Conservation (phyloP, 208 protist species). For the Acanthamoeba royreba region DNA sequence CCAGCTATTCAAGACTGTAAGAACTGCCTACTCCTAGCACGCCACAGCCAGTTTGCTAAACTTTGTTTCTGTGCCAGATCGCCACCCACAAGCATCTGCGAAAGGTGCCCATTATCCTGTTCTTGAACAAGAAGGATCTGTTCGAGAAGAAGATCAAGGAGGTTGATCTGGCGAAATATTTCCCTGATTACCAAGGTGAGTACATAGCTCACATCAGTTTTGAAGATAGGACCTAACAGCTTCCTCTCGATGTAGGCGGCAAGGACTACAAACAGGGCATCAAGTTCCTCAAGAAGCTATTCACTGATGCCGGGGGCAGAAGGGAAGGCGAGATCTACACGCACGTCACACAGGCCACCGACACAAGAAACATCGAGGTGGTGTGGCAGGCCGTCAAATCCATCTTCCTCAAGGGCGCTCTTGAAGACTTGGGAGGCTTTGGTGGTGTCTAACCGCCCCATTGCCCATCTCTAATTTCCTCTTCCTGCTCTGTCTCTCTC, state of each 20-base stretch:
- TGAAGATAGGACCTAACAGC: background rate
- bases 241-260: conserved; percentile 33
- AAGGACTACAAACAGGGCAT: conserved; percentile 59
- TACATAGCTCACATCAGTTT: background rate
- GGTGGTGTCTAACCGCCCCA: too few species aligned
- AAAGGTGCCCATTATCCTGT: conserved; percentile 79
- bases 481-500: too few species aligned
- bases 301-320: conserved; percentile 58
- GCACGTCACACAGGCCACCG: conserved; percentile 80
- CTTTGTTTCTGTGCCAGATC: conserved; percentile 49
- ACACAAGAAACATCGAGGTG: conserved; percentile 81
- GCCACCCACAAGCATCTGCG: conserved; percentile 71
- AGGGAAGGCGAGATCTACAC: conserved; percentile 69
- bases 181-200: conserved; percentile 72
- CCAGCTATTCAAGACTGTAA: conserved; percentile 64
- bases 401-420: conserved; percentile 61
- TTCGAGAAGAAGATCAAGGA: conserved; percentile 82
- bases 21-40: background rate
- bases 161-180: conserved; percentile 64
- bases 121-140: conserved; percentile 83
- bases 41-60: background rate
- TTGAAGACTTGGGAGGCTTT: background rate
- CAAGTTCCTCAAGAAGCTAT: conserved; percentile 73
- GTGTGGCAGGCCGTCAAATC: conserved; percentile 79
- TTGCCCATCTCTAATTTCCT: background rate